A percentile compares a stretch with the other conserved stretches of the same genome.
These are phyloP conservation scores for Pyrenophora teres DNA, from an alignment of 2,329 filamentous ascomycete genomes.

Conservation along the genomic window DNA sequence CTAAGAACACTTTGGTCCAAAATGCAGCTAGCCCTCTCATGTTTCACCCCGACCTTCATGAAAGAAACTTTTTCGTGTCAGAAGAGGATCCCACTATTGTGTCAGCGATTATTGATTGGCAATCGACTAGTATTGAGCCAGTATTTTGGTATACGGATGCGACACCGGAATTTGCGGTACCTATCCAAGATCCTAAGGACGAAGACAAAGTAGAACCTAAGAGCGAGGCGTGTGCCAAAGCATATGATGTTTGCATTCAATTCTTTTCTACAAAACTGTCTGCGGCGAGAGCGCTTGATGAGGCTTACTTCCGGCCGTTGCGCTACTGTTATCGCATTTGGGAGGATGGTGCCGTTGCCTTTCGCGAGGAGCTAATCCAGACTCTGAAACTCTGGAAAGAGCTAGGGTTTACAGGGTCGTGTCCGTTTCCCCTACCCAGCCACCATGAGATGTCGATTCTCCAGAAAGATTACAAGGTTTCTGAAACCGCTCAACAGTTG, in stretches of 20 bases:
- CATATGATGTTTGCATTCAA: conserved; percentile 42
- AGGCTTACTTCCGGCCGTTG: conserved; percentile 47
- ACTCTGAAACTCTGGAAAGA: conserved; percentile 46
- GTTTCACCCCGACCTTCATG: conserved; percentile 50
- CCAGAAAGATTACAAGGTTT: conserved; percentile 37
- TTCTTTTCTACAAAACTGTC: conserved; percentile 39
- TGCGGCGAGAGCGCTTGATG: conserved; percentile 41
- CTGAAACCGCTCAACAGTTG: conserved; percentile 42
- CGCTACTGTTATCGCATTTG: conserved; percentile 50
- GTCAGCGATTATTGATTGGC: conserved; percentile 52
- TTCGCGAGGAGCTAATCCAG: conserved; percentile 50
- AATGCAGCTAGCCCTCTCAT: conserved; percentile 39
- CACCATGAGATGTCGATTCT: conserved; percentile 33
- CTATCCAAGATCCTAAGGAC: conserved; percentile 22
- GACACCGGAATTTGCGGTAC: conserved; percentile 48
- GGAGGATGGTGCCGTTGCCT: conserved; percentile 48
- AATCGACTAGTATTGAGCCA: conserved; percentile 49
- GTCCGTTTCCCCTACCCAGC: conserved; percentile 38
- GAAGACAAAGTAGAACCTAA: conserved; percentile 21
- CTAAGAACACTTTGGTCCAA: conserved; percentile 31
- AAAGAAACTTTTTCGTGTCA: conserved; percentile 52
- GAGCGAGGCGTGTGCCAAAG: conserved; percentile 39
- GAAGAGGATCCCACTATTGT: conserved; percentile 46
- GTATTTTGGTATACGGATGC: conserved; percentile 48
- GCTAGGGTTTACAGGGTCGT: conserved; percentile 46